Evolutionary conservation across 495 filamentous ascomycete species (phyloP).

Genomic region (Penicillium pancosmium): DNA sequence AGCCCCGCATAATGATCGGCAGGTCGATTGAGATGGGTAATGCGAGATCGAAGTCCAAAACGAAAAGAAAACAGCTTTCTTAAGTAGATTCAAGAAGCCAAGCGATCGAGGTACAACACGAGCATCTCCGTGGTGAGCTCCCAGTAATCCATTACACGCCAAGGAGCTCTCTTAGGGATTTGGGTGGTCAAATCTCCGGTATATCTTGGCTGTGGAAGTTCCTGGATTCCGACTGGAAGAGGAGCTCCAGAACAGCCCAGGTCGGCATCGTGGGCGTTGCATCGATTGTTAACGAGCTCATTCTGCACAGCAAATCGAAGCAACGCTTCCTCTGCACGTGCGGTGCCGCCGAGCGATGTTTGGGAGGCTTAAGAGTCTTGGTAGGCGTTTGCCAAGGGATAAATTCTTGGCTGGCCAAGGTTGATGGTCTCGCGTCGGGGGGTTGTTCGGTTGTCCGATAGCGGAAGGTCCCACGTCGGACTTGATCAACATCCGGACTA

Average conservation of each 20-base stretch:
- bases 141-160: not conserved
- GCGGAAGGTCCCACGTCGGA: not conserved
- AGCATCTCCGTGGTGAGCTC: not conserved
- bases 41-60: not conserved
- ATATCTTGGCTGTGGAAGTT: constrained; percentile 2
- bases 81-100: not conserved
- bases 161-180: not conserved
- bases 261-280: constrained; percentile 4
- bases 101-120: not conserved
- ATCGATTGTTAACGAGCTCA: not conserved
- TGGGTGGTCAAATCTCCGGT: constrained; percentile 10
- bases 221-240: not conserved
- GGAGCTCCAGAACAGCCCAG: not conserved
- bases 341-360: not conserved
- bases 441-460: not conserved
- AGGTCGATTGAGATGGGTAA: not conserved
- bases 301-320: constrained; percentile 8
- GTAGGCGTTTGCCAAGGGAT: constrained; percentile 3
- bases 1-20: constrained; percentile 28
- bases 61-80: not conserved
- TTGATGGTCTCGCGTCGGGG: not conserved
- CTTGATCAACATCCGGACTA: not conserved
- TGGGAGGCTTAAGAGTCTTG: constrained; percentile 19
- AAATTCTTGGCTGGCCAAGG: constrained; percentile 3
- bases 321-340: constrained; percentile 16